Conservation (phyloP, 306 rosid genomes). For the Sesbania bispinosa region DNA sequence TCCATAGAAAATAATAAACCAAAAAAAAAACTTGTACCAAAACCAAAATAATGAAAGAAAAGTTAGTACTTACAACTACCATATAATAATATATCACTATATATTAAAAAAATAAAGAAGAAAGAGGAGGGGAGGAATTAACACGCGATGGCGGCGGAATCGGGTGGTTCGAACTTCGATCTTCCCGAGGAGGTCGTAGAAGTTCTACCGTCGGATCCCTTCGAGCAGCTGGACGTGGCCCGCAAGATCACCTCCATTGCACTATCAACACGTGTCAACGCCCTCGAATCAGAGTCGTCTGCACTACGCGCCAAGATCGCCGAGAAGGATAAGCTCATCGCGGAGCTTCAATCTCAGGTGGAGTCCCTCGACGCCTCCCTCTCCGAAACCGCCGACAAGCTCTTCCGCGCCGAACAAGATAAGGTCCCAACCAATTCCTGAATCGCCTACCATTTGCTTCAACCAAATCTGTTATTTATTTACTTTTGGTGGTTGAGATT, state of each 20-base stretch:
- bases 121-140: not conserved
- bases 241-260: slow-evolving; percentile 93
- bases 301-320: slow-evolving; percentile 47
- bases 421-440: slow-evolving; percentile 49
- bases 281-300: slow-evolving; percentile 58
- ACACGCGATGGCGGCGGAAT: slow-evolving; percentile 44
- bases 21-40: not conserved
- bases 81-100: too few relatives aligned
- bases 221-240: slow-evolving; percentile 93
- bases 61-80: too few relatives aligned
- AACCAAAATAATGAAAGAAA: not conserved
- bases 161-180: slow-evolving; percentile 52
- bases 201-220: slow-evolving; percentile 87
- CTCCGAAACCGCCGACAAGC: slow-evolving; percentile 52
- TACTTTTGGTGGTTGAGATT: not conserved
- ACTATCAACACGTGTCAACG: slow-evolving; percentile 76
- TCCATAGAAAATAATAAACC: not conserved
- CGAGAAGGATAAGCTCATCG: slow-evolving; percentile 60
- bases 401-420: slow-evolving; percentile 48
- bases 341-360: slow-evolving; percentile 66
- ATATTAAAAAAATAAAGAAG: not conserved
- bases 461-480: not conserved
- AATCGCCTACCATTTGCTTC: not conserved
- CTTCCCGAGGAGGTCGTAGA: slow-evolving; percentile 73
- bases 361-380: slow-evolving; percentile 65